Base-by-base conservation (phyloP, 2,329 filamentous ascomycete genomes). In the Elsinoe australis region DNA sequence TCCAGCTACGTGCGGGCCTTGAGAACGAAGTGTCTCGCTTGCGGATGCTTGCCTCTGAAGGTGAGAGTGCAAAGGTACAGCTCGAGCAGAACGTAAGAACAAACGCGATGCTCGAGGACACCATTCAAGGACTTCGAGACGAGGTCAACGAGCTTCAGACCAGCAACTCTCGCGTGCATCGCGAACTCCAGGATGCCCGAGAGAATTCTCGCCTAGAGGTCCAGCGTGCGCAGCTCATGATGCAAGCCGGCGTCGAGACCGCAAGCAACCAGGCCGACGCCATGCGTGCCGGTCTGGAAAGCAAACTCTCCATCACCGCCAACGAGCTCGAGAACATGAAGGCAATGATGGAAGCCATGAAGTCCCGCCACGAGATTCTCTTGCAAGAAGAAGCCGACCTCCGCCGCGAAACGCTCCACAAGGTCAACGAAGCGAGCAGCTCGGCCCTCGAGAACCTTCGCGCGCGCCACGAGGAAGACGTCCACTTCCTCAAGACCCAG, bases 241-340 rank as follows among this genome's bases (percentile, higher is more conserved):
- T 95, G 72, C 84, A 94, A 63, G 76, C 78, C 9, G 87, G 95
- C 60, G 71, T 95, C 26, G 87, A 95, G 51, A 74, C 80, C 31
- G 85, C 89, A 45, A 92, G 89, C 60, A 82, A 86, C 62, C 83
- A 94, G 58, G 84, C 90, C 64, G 90, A 94, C 59, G 77, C 84
- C 48, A 80, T 90, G 21, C 83, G 87, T 46, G 80, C 84, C 38
- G 84, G 90, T 58, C 76, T 94, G 8, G 88, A 95, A 62, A 80
- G 83, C 51, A 85, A 94, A 62, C 77, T 92, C 51, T 67, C 74
- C 19, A 82, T 81, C 58, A 69, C 88, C 21, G 81, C 87, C 47
- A 70, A 75, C 15, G 85, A 94, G 62, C 70, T 94, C 34, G 87
- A 95, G 54, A 81, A 82, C 56, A 75, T 84, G 49, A 83, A 77